Conservation (phyloP, 257 asterid genomes). For the Jaltomata sinuosa region DNA sequence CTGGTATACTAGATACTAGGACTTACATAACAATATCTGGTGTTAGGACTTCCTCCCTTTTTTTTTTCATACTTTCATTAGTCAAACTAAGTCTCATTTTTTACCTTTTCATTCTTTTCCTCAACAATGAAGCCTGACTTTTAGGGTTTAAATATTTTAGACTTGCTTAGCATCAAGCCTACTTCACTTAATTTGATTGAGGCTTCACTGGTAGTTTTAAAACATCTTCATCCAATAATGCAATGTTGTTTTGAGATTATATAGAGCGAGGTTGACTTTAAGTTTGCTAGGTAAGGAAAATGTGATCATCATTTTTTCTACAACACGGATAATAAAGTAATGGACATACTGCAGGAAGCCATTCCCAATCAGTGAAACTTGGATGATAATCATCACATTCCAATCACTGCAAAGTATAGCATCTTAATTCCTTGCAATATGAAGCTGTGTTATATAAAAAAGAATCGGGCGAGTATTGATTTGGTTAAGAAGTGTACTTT, state of each 20-base stretch:
- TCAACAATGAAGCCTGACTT: not conserved
- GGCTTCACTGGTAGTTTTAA: not conserved
- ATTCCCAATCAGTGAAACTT: not conserved
- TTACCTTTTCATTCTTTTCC: not conserved
- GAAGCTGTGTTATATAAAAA: not conserved
- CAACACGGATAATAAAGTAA: not conserved
- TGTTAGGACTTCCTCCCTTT: not conserved
- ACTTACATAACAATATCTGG: not conserved
- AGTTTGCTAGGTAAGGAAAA: not conserved
- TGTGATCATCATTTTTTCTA: not conserved
- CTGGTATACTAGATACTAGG: not conserved
- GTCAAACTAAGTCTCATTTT: not conserved
- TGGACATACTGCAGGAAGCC: not conserved
- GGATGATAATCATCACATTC: not conserved
- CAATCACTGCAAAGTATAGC: not conserved
- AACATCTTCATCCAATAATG: not conserved
- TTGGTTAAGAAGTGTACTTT: not conserved
- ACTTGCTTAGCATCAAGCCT: not conserved
- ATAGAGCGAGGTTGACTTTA: not conserved
- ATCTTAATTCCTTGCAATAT: not conserved
- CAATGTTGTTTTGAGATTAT: not conserved
- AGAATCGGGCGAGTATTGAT: not conserved
- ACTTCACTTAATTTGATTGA: not conserved
- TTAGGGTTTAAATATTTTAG: not conserved
- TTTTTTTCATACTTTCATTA: not conserved